Evolutionary conservation across 2,329 filamentous ascomycete species (phyloP).

Genomic region (Claviceps africana): DNA sequence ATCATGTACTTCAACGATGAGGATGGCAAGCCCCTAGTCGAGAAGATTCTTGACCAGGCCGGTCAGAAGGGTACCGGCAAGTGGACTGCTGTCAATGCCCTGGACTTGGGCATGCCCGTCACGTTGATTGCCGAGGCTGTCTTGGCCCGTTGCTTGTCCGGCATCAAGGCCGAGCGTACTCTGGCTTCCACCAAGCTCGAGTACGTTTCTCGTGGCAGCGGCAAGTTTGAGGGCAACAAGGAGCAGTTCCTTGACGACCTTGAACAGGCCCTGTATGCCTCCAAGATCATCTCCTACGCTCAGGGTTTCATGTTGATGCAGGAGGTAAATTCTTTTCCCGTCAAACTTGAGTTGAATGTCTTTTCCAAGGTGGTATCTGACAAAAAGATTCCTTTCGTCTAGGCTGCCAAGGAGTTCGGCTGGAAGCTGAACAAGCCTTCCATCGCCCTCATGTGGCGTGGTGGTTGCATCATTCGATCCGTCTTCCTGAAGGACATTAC

Average conservation of each 20-base stretch:
- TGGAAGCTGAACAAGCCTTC: conserved; percentile 99
- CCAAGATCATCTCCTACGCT: conserved; percentile 99
- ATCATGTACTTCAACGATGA: conserved; percentile 98
- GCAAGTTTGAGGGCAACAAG: conserved; percentile 75
- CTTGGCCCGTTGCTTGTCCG: conserved; percentile 84
- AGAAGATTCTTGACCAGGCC: conserved; percentile 98
- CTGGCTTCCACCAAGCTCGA: conserved; percentile 67
- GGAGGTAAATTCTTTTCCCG: conserved; percentile 50
- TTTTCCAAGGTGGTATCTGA: not conserved
- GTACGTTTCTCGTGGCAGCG: conserved; percentile 54
- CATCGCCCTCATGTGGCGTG: conserved; percentile 99
- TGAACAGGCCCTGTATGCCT: conserved; percentile 96
- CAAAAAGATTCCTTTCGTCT: conserved; percentile 1
- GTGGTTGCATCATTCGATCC: conserved; percentile 98
- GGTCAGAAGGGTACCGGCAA: conserved; percentile 99
- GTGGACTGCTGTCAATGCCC: conserved; percentile 98
- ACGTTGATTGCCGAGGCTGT: conserved; percentile 96
- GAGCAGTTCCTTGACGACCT: conserved; percentile 90
- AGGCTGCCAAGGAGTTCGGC: conserved; percentile 88
- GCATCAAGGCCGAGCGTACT: conserved; percentile 83
- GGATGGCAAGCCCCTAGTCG: conserved; percentile 76
- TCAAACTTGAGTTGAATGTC: not conserved
- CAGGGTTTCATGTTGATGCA: conserved; percentile 99
- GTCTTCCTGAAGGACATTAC: conserved; percentile 99
- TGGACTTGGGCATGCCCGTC: conserved; percentile 96